A percentile compares a stretch with the other conserved stretches of the same genome.
Evolutionary conservation across 2,329 filamentous ascomycete species (phyloP).

Genomic region (Lachnellula suecica): DNA sequence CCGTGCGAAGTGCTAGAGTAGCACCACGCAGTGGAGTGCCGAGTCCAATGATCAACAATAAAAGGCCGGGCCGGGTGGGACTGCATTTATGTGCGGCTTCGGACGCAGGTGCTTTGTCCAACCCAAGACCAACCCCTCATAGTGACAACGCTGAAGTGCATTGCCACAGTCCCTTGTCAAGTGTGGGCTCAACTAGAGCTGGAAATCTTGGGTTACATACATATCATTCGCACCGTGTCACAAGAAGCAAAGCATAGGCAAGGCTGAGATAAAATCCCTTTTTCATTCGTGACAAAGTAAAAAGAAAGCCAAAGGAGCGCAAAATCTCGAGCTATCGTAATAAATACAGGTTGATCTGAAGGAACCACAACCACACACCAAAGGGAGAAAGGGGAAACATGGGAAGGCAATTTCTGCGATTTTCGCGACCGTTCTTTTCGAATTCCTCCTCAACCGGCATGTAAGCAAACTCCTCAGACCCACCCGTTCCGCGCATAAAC

Average conservation of each 20-base stretch:
- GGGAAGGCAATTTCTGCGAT: slow-evolving; percentile 25
- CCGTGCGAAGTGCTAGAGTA: too few species aligned
- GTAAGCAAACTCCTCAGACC: slow-evolving; percentile 28
- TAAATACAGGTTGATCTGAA: slow-evolving; percentile 32
- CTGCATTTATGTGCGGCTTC: neutral
- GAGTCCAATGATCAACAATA: too few species aligned
- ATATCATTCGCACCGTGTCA: neutral
- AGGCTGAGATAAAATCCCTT: slow-evolving; percentile 24
- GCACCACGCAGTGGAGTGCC: too few species aligned
- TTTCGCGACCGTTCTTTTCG: slow-evolving; percentile 22
- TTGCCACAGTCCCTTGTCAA: neutral
- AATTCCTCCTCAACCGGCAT: slow-evolving; percentile 14
- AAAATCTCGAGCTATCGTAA: slow-evolving; percentile 32
- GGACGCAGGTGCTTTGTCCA: neutral
- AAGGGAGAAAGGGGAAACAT: slow-evolving; percentile 15
- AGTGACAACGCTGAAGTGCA: neutral
- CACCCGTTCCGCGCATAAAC: slow-evolving; percentile 20
- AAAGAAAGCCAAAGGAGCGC: slow-evolving; percentile 27
- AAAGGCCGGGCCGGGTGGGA: neutral
- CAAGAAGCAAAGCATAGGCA: neutral
- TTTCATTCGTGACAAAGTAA: slow-evolving; percentile 30
- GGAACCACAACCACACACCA: slow-evolving; percentile 17
- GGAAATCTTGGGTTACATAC: neutral
- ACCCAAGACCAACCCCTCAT: neutral
- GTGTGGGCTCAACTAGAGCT: neutral